Evolutionary conservation across 2,329 filamentous ascomycete species (phyloP).

Genomic region (Fusarium pilosicola): DNA sequence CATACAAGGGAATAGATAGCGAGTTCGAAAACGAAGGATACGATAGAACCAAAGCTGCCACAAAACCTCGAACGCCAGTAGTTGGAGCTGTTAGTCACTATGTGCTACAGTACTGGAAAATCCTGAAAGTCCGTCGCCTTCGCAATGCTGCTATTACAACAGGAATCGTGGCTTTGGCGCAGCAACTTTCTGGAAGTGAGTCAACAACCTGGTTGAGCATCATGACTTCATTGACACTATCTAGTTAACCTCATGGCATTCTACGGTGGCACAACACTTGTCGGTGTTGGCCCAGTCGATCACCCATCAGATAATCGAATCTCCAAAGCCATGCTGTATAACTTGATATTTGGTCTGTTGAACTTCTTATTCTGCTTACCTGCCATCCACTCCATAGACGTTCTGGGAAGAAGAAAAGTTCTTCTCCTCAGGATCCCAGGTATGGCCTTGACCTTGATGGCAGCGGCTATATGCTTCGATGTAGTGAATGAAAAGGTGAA

Average conservation of each 20-base stretch:
- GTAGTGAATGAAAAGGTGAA: neutral
- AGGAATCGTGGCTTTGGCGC: too few relatives aligned
- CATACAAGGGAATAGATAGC: too few relatives aligned
- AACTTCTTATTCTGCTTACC: neutral
- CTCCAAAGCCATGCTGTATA: neutral
- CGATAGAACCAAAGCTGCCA: too few relatives aligned
- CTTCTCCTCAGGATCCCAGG: neutral
- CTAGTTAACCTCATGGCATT: neutral
- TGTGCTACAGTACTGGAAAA: too few relatives aligned
- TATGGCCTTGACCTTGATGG: neutral
- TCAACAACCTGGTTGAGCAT: rapidly evolving
- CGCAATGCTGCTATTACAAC: too few relatives aligned
- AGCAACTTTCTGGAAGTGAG: neutral
- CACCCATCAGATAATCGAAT: neutral
- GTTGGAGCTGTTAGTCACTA: too few relatives aligned
- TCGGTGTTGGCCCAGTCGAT: neutral
- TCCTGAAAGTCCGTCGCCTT: too few relatives aligned
- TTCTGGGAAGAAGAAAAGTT: neutral
- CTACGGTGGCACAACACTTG: neutral
- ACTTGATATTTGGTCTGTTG: neutral
- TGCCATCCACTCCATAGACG: neutral
- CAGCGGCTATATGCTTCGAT: neutral
- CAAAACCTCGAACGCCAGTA: too few relatives aligned
- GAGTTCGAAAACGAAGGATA: too few relatives aligned
- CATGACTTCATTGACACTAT: neutral